phyloP scores from a whole-genome alignment of 306 rosid genomes.

The Cucumis melo region DNA sequence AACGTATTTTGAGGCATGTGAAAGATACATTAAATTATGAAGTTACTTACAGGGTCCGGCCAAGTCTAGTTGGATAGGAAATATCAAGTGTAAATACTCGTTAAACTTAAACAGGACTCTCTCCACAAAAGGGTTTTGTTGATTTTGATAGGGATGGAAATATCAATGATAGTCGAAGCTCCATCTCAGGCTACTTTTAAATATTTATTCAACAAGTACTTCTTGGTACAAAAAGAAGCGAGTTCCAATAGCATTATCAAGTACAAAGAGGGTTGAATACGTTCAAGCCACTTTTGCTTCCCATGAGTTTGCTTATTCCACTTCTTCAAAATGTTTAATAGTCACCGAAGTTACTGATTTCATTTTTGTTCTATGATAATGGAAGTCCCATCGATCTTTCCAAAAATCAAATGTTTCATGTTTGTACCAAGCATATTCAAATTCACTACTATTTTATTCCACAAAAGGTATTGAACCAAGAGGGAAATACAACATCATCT shows the following conservation, averaged over 20 bases:
- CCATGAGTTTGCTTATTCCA: not conserved
- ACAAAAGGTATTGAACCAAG: not conserved
- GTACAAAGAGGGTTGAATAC: not conserved
- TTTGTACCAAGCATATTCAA: not conserved
- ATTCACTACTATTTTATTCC: not conserved
- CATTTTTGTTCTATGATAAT: not conserved
- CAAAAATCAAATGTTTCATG: not conserved
- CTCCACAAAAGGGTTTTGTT: no score
- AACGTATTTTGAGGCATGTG: not conserved
- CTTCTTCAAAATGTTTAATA: not conserved
- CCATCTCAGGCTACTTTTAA: not conserved
- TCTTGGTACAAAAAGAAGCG: not conserved
- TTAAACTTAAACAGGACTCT: not conserved
- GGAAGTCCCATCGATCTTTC: not conserved
- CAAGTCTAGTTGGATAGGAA: no score
- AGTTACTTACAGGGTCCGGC: not conserved
- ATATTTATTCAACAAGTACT: not conserved
- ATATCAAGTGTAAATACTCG: no score
- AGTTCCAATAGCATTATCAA: not conserved
- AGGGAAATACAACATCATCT: no score
- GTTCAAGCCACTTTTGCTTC: not conserved
- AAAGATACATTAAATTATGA: not conserved
- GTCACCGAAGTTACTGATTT: not conserved
- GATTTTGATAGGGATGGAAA: no score
- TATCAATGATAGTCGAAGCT: no score